Evolutionary conservation across 257 asterid genomes (phyloP).

Genomic region (Nicotiana attenuata): DNA sequence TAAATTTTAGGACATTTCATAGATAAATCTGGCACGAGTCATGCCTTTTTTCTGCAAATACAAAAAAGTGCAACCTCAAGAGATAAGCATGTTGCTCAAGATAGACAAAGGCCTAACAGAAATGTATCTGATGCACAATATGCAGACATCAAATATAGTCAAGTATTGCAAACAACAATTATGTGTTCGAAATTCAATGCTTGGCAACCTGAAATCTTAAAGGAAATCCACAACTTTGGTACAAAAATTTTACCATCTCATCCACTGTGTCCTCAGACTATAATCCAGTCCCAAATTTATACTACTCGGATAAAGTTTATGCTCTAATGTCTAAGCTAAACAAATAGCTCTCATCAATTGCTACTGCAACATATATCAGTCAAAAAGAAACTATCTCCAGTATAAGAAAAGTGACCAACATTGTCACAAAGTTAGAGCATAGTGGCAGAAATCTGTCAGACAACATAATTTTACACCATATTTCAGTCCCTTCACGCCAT

Average conservation of each 20-base stretch:
- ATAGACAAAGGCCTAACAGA: background rate
- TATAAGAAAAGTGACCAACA: background rate
- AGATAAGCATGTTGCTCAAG: background rate
- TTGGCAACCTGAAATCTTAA: background rate
- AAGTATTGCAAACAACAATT: too few species aligned
- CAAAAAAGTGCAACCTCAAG: background rate
- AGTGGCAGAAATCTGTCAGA: background rate
- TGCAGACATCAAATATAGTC: too few species aligned
- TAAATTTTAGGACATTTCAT: too few species aligned
- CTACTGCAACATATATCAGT: background rate
- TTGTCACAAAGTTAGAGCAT: background rate
- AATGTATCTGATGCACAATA: too few species aligned
- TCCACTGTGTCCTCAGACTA: background rate
- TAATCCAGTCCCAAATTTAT: background rate
- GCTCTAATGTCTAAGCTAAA: background rate
- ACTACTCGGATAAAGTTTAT: background rate
- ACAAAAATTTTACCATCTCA: background rate
- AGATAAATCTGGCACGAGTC: background rate
- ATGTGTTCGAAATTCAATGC: too few species aligned
- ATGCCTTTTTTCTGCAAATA: background rate
- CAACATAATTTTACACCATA: background rate
- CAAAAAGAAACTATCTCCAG: background rate
- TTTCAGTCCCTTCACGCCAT: background rate
- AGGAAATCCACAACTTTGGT: background rate
- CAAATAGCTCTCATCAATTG: background rate